A percentile compares a stretch with the other conserved stretches of the same genome.
Evolutionary conservation across 129 eudicot genomes (phyloP).

Genomic region (Saposhnikovia divaricata): DNA sequence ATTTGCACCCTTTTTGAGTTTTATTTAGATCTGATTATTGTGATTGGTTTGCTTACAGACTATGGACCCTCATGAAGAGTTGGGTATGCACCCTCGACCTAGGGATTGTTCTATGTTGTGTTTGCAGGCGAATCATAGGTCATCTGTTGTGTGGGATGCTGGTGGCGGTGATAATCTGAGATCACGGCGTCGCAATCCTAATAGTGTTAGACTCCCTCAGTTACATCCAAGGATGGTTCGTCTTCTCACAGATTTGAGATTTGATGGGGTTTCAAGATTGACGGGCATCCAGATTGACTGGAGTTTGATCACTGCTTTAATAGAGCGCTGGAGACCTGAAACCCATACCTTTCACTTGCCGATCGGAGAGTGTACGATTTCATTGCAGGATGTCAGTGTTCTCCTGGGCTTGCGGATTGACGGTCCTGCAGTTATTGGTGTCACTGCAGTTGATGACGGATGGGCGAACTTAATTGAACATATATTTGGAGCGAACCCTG

Average conservation of each 20-base stretch:
- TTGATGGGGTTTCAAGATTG: background rate
- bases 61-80: background rate
- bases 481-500: background rate
- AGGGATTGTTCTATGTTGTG: background rate
- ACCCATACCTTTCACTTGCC: constrained; percentile 3
- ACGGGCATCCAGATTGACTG: background rate
- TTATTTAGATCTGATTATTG: background rate
- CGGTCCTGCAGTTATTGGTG: background rate
- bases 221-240: background rate
- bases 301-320: constrained; percentile 2
- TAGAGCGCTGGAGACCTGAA: background rate
- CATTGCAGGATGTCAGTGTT: background rate
- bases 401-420: background rate
- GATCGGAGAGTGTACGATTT: background rate
- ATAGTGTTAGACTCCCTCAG: background rate
- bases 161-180: background rate
- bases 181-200: background rate
- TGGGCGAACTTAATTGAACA: background rate
- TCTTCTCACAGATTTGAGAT: background rate
- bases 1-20: background rate
- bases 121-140: background rate
- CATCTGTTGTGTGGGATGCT: background rate
- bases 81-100: background rate
- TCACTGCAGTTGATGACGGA: background rate
- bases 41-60: background rate